Percentiles rank a stretch among this genome's conserved stretches.
These are phyloP conservation scores for Auriculariales sp. DNA, from an alignment of 768 basidiomycete genomes.

Conservation along the genomic window DNA sequence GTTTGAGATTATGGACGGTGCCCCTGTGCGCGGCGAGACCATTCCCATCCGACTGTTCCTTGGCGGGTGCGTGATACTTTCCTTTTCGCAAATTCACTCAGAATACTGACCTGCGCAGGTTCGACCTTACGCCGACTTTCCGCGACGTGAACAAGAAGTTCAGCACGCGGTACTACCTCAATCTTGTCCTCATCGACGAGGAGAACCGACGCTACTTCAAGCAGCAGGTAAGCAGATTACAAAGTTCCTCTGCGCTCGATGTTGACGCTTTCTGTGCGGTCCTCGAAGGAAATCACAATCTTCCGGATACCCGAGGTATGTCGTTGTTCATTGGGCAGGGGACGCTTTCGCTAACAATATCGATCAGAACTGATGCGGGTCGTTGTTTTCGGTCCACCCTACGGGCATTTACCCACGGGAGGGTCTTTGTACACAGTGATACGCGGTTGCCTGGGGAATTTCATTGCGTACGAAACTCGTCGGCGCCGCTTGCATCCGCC, in stretches of 20 bases:
- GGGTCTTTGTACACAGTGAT: too few species aligned
- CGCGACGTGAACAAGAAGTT: slow-evolving; percentile 99
- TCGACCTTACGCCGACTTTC: slow-evolving; percentile 97
- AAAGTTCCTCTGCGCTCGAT: neutral
- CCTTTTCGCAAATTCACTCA: too few species aligned
- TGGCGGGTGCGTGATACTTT: too few species aligned
- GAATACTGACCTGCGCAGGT: too few species aligned
- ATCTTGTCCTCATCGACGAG: slow-evolving; percentile 93
- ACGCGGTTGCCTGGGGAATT: too few species aligned
- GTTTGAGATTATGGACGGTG: slow-evolving; percentile 98
- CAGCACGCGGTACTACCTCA: slow-evolving; percentile 91
- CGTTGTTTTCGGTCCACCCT: neutral
- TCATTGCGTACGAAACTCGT: too few species aligned
- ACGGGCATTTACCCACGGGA: neutral
- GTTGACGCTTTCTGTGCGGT: neutral
- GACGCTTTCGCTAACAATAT: neutral
- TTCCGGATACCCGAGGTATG: slow-evolving; percentile 80
- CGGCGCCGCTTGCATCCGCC: too few species aligned
- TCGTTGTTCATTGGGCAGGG: neutral
- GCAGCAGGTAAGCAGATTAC: slow-evolving; percentile 50
- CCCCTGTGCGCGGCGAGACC: slow-evolving; percentile 95
- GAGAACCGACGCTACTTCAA: slow-evolving; percentile 97
- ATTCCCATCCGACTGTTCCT: slow-evolving; percentile 97
- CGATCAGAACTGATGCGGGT: slow-evolving; percentile 6
- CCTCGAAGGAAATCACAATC: slow-evolving; percentile 62